phyloP scores from a whole-genome alignment of 805 yeast genomes.

The Kuraishia piskuri region DNA sequence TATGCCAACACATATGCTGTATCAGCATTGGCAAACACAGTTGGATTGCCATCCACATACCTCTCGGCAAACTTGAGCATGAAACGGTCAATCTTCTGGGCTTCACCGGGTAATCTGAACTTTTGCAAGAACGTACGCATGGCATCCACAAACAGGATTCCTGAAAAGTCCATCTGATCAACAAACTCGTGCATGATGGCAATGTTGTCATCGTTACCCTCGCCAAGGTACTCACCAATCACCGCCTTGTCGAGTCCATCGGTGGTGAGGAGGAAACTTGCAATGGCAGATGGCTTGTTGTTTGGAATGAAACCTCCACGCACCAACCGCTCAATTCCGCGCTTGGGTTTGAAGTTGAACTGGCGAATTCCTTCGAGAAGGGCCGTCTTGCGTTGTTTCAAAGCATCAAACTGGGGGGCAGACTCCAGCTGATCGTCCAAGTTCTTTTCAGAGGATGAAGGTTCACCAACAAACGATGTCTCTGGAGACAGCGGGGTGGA shows the following conservation, averaged over 20 bases:
- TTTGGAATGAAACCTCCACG: slow-evolving; percentile 54
- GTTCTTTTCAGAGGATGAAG: background rate
- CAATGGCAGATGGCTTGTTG: slow-evolving; percentile 60
- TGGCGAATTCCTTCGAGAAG: slow-evolving; percentile 67
- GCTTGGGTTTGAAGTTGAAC: slow-evolving; percentile 80
- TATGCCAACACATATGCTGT: slow-evolving; percentile 89
- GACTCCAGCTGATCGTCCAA: slow-evolving; percentile 43
- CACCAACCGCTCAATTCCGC: slow-evolving; percentile 59
- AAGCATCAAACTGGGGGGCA: slow-evolving; percentile 76
- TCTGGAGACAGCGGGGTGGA: slow-evolving; percentile 5
- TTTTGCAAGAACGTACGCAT: slow-evolving; percentile 76
- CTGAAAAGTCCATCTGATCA: slow-evolving; percentile 72
- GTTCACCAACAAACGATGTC: slow-evolving; percentile 9
- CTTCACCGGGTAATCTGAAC: slow-evolving; percentile 95
- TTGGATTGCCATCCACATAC: slow-evolving; percentile 81
- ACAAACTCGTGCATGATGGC: slow-evolving; percentile 91
- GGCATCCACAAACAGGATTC: slow-evolving; percentile 71
- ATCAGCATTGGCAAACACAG: slow-evolving; percentile 84
- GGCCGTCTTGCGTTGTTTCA: slow-evolving; percentile 77
- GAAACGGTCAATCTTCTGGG: slow-evolving; percentile 93
- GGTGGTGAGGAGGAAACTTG: slow-evolving; percentile 56
- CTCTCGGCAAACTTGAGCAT: slow-evolving; percentile 96
- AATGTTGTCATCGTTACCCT: slow-evolving; percentile 69
- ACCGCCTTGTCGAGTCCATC: slow-evolving; percentile 75
- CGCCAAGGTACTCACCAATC: slow-evolving; percentile 90